Percentiles rank a stretch among this genome's conserved stretches.
These are phyloP conservation scores for Geosmithia putterillii DNA, from an alignment of 2,329 filamentous ascomycete genomes.

Conservation along the genomic window DNA sequence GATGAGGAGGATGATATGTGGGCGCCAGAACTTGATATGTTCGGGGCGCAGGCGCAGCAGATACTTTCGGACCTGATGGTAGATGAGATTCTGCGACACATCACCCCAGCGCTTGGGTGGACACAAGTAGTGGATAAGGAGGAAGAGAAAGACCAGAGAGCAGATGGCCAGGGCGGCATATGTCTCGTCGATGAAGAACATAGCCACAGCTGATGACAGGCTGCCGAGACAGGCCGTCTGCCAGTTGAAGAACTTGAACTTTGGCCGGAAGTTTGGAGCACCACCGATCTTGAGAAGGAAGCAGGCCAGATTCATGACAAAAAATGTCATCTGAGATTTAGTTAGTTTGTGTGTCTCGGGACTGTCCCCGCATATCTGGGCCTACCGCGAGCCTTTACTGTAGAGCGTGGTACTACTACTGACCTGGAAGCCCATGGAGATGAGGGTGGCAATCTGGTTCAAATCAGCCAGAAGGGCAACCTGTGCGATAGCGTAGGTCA, in stretches of 20 bases:
- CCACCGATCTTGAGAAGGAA: slow-evolving; percentile 80
- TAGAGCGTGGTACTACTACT: not conserved
- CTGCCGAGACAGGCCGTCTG: slow-evolving; percentile 66
- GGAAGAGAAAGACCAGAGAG: slow-evolving; percentile 63
- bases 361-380: no score
- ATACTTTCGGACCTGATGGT: slow-evolving; percentile 77
- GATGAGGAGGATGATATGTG: slow-evolving; percentile 73
- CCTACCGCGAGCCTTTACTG: not conserved
- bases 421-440: slow-evolving; percentile 78
- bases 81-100: slow-evolving; percentile 80
- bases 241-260: slow-evolving; percentile 84
- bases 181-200: slow-evolving; percentile 82
- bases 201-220: slow-evolving; percentile 63
- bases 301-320: slow-evolving; percentile 79
- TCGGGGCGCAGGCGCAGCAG: slow-evolving; percentile 71
- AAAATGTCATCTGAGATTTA: slow-evolving; percentile 60
- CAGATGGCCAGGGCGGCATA: slow-evolving; percentile 68
- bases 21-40: slow-evolving; percentile 89
- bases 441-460: slow-evolving; percentile 79
- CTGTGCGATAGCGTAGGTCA: slow-evolving; percentile 67
- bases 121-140: slow-evolving; percentile 74
- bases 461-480: slow-evolving; percentile 71
- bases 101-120: slow-evolving; percentile 85
- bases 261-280: slow-evolving; percentile 78
- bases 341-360: not conserved